These are phyloP conservation scores for Tolypocladium sp. DNA, from an alignment of 2,329 filamentous ascomycete genomes.

Conservation along the genomic window DNA sequence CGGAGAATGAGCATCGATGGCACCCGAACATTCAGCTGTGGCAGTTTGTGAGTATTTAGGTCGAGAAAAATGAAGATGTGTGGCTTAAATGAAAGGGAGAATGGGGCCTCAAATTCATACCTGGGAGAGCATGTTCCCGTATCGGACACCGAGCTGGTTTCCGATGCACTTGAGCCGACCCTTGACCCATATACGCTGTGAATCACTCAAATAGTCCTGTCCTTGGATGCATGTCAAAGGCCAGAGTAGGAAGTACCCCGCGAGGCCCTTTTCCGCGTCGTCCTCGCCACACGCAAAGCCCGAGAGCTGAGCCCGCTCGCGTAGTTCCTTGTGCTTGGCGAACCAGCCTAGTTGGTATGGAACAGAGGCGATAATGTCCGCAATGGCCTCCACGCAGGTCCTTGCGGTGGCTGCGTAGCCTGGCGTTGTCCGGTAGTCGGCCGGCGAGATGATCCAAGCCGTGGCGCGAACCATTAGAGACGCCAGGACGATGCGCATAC, in stretches of 20 bases:
- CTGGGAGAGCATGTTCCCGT: conserved; percentile 44
- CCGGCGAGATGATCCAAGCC: conserved; percentile 49
- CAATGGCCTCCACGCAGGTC: conserved; percentile 40
- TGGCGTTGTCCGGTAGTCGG: conserved; percentile 52
- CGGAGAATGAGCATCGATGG: conserved; percentile 52
- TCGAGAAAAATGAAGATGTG: not conserved
- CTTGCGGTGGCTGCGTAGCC: conserved; percentile 47
- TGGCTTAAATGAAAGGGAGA: not conserved
- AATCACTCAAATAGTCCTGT: conserved; percentile 49
- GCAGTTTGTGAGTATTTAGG: not conserved
- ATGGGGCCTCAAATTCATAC: conserved; percentile 19
- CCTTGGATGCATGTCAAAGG: conserved; percentile 42
- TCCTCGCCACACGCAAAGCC: conserved; percentile 41
- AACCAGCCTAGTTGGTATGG: conserved; percentile 53
- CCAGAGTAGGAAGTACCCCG: conserved; percentile 50
- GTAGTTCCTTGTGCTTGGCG: conserved; percentile 29
- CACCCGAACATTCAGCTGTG: conserved; percentile 44
- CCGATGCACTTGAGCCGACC: conserved; percentile 45
- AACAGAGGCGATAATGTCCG: conserved; percentile 48
- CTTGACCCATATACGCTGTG: conserved; percentile 44
- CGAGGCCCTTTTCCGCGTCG: conserved; percentile 39
- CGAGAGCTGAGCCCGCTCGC: conserved; percentile 26
- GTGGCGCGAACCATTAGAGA: conserved; percentile 46
- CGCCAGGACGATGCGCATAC: conserved; percentile 42
- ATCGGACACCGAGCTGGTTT: conserved; percentile 45